A percentile compares a stretch with the other conserved stretches of the same genome.
Evolutionary conservation across 2,329 filamentous ascomycete species (phyloP).

Genomic region (Fusarium anguioides): DNA sequence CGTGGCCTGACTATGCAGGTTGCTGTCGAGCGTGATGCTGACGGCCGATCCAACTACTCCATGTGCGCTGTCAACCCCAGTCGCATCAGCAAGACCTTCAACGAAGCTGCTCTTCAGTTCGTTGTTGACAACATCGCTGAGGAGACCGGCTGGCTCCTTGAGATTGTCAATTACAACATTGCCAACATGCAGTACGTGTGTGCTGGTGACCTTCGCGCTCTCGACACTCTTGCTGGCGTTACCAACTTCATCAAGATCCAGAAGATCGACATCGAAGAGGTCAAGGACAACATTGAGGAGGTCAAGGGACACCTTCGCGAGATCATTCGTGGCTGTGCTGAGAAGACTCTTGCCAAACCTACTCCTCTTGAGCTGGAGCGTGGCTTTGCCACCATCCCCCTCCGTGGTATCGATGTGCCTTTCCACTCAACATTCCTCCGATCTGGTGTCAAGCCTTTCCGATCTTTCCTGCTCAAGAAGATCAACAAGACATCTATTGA

Average conservation of each 20-base stretch:
- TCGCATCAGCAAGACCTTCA: conserved; percentile 98
- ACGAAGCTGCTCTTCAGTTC: conserved; percentile 95
- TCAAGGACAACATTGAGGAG: conserved; percentile 90
- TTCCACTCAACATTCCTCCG: conserved; percentile 99
- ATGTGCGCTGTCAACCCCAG: conserved; percentile 99
- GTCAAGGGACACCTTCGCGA: conserved; percentile 89
- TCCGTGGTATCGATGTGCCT: conserved; percentile 96
- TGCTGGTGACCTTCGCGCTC: conserved; percentile 74
- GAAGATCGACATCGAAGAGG: conserved; percentile 95
- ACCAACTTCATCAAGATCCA: conserved; percentile 96
- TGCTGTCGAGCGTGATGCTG: conserved; percentile 93
- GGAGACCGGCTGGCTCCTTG: conserved; percentile 92
- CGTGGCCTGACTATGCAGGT: conserved; percentile 99
- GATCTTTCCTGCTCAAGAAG: conserved; percentile 98
- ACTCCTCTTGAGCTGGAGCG: conserved; percentile 89
- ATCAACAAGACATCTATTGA: conserved; percentile 99
- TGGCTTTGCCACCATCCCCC: conserved; percentile 95
- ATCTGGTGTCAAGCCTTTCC: conserved; percentile 98
- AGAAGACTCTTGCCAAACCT: conserved; percentile 89
- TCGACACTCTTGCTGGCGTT: conserved; percentile 81
- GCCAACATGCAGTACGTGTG: conserved; percentile 81
- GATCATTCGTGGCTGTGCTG: conserved; percentile 89
- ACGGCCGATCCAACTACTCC: conserved; percentile 95
- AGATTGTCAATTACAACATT: conserved; percentile 98
- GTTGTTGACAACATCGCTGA: conserved; percentile 96